Evolutionary conservation across 2,329 filamentous ascomycete genomes (phyloP).

Genomic region (Penicillium italicum): DNA sequence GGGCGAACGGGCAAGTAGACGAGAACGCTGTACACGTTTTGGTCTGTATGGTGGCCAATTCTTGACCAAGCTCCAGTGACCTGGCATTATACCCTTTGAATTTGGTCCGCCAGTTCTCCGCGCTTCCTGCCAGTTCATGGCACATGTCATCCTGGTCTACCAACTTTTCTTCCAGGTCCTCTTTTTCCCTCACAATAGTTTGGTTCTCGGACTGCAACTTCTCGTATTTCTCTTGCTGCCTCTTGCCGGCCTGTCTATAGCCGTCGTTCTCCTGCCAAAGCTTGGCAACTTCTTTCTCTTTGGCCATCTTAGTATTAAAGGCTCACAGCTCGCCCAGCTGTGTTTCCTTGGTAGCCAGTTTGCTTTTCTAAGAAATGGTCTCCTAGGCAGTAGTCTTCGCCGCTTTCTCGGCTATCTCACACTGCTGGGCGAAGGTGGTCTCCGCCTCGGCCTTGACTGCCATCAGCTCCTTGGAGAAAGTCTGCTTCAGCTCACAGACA

Average conservation of each 20-base stretch:
- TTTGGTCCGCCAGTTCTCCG: no score
- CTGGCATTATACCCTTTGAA: neutral
- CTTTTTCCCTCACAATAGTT: neutral
- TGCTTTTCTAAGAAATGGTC: no score
- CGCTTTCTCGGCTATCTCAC: neutral
- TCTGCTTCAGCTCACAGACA: neutral
- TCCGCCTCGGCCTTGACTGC: neutral
- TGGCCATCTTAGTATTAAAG: no score
- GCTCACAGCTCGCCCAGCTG: neutral
- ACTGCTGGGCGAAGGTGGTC: neutral
- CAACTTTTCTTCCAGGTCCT: neutral
- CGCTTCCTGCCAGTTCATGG: accelerated
- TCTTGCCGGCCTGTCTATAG: neutral
- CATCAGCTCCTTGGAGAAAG: neutral
- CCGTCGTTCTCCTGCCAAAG: neutral
- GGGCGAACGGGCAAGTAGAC: no score
- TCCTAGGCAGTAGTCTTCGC: no score
- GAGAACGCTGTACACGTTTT: no score
- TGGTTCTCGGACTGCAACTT: no score
- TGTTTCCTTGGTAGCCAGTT: neutral
- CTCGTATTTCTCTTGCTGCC: no score
- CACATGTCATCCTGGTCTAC: no score
- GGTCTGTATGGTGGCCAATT: neutral
- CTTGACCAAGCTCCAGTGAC: neutral
- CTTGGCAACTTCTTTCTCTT: neutral